Percentiles rank a stretch among this genome's conserved stretches.
Evolutionary conservation across 1,284 basidiomycete species (phyloP).

Genomic region (Apiotrichum veenhuisii): DNA sequence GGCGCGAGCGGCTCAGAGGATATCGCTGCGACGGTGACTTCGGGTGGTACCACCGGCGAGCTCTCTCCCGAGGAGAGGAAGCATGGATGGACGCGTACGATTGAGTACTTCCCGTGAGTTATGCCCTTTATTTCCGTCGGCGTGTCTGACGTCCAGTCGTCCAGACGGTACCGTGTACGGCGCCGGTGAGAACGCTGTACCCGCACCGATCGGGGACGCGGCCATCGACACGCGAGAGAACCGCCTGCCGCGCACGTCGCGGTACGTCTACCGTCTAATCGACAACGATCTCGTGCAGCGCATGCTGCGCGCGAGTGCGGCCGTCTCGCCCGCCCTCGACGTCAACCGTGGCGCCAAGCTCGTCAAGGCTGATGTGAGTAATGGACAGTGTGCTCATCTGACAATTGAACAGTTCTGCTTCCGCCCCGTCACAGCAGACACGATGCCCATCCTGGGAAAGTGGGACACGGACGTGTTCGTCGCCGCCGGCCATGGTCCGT

Average conservation of each 20-base stretch:
- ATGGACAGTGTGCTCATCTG: not conserved
- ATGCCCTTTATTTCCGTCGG: not conserved
- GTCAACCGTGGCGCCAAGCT: conserved; percentile 9
- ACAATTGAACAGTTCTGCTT: conserved; percentile 9
- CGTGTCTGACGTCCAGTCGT: conserved; percentile 2
- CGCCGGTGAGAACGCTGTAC: conserved; percentile 15
- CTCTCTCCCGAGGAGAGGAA: conserved; percentile 1
- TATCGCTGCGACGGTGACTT: conserved; percentile 1
- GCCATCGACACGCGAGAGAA: conserved; percentile 8
- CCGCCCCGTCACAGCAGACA: conserved; percentile 15
- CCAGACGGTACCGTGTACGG: conserved; percentile 13
- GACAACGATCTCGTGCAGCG: conserved; percentile 11
- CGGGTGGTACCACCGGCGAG: not conserved
- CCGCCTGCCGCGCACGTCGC: conserved; percentile 10
- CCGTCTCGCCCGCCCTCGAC: conserved; percentile 10
- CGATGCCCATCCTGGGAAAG: conserved; percentile 11
- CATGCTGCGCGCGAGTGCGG: conserved; percentile 8
- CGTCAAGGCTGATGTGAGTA: conserved; percentile 14
- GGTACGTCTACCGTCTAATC: conserved; percentile 1
- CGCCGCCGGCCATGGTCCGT: conserved; percentile 11
- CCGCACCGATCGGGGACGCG: conserved; percentile 4
- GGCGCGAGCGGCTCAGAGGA: not conserved
- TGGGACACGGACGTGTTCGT: conserved; percentile 13
- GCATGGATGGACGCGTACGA: conserved; percentile 11
- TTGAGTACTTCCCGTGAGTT: conserved; percentile 19